Evolutionary conservation across 371 early-diverging fungal genomes (phyloP).

Genomic region (Mucor plumbeus): DNA sequence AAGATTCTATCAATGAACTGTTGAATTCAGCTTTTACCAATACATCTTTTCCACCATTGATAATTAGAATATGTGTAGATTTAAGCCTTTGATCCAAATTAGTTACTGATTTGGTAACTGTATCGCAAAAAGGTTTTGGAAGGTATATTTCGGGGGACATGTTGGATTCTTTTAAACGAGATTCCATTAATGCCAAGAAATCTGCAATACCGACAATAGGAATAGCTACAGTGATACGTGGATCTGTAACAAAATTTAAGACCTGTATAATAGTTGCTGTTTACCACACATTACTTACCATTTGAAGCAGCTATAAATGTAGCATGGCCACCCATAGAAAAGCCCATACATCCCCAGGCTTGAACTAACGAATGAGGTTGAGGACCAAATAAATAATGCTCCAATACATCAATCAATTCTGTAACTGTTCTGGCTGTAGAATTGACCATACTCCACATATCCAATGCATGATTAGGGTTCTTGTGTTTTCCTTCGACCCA

Average conservation of each 20-base stretch:
- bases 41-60: conserved; percentile 41
- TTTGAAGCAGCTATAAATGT: conserved; percentile 52
- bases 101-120: conserved; percentile 12
- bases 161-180: conserved; percentile 22
- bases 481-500: conserved; percentile 42
- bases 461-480: conserved; percentile 55
- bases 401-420: conserved; percentile 57
- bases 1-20: conserved; percentile 19
- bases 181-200: conserved; percentile 35
- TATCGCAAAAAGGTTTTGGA: conserved; percentile 30
- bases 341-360: conserved; percentile 57
- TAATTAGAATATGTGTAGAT: conserved; percentile 40
- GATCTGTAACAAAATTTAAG: conserved; percentile 25
- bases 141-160: conserved; percentile 25
- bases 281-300: conserved; percentile 33
- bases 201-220: conserved; percentile 50
- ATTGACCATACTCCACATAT: conserved; percentile 58
- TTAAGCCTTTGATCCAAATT: conserved; percentile 30
- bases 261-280: background rate
- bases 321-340: conserved; percentile 65
- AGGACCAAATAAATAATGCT: conserved; percentile 49
- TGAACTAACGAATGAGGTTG: conserved; percentile 29
- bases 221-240: conserved; percentile 46
- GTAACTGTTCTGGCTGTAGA: conserved; percentile 50
- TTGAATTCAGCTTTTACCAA: conserved; percentile 41